Base-by-base conservation (phyloP, 345 rosid genomes). In the Salix suchowensis region DNA sequence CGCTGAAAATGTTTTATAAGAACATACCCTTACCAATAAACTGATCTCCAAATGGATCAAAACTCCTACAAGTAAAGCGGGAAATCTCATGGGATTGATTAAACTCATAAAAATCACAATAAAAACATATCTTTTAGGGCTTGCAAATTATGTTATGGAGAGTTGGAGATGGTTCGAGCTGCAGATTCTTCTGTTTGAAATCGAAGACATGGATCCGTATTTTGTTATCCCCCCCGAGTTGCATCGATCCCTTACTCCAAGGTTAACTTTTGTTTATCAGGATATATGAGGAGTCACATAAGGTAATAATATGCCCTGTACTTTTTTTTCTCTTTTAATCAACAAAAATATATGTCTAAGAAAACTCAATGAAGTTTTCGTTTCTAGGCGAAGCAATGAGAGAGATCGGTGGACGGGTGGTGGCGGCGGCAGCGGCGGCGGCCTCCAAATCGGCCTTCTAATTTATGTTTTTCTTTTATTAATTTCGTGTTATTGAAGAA, bases 181-280 rank as follows among this genome's bases (percentile, higher is more conserved):
- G 2, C 40, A 65, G 54, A 36, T 71, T 34, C 40, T 77, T 64
- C 54, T 77, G 7, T 77, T 37, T 13, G 76, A 77, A 75, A 71
- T 66, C 3, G 42, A 50, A 50, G 75, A 60, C 9, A 64, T 71
- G 50, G 71, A 48, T 46, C 58, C 67, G 1, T 54, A 65, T 2
- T 71, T n/a, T 26, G 30, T 55, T 65, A 36, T 77, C 6, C 32
- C 65, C 62, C 40, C 71, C 16, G 34, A 52, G 62, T 23, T 69
- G 67, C 67, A 64, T 24, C 24, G 24, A 24, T 26, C 34, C 67
- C 0, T 15, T 10, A 0, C 1, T 24, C 34, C 26, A 21, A 26
- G 2, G 26, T 10, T 60, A 60, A 60, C 12, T 34, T 32, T 24
- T 24, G 24, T 5, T 19, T 9, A 24, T 24, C 65, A 18, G 1